A percentile compares a stretch with the other conserved stretches of the same genome.
Evolutionary conservation across 2,329 filamentous ascomycete species (phyloP).

Genomic region (Trichophyton mentagrophytes): DNA sequence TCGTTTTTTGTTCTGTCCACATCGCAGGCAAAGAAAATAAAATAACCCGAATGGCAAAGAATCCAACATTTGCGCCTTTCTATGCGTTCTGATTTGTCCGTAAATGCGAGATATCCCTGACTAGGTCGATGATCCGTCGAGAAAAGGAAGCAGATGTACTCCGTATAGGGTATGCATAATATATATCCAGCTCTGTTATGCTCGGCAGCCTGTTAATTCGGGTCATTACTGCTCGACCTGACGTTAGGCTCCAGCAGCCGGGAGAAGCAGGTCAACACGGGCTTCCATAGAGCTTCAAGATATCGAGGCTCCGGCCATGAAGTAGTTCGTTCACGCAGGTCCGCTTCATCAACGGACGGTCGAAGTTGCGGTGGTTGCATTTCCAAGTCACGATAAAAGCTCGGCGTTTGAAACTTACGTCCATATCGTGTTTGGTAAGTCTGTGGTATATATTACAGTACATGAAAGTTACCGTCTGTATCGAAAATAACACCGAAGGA

Average conservation of each 20-base stretch:
- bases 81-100: background rate
- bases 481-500: background rate
- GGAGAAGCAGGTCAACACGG: background rate
- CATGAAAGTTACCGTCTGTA: background rate
- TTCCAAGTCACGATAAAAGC: too few relatives aligned
- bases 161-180: background rate
- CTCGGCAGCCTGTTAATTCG: background rate
- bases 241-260: background rate
- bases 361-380: background rate
- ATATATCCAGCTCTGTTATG: background rate
- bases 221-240: background rate
- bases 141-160: background rate
- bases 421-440: background rate
- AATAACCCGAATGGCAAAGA: background rate
- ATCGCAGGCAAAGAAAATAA: background rate
- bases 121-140: background rate
- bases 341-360: background rate
- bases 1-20: background rate
- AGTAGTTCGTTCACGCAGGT: too few relatives aligned
- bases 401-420: background rate
- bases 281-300: background rate
- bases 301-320: background rate
- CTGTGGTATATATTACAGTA: background rate
- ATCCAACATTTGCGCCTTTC: background rate
- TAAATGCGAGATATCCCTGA: background rate